Base-by-base conservation (phyloP, 495 filamentous ascomycete genomes). In the Penicillium bovifimosum region DNA sequence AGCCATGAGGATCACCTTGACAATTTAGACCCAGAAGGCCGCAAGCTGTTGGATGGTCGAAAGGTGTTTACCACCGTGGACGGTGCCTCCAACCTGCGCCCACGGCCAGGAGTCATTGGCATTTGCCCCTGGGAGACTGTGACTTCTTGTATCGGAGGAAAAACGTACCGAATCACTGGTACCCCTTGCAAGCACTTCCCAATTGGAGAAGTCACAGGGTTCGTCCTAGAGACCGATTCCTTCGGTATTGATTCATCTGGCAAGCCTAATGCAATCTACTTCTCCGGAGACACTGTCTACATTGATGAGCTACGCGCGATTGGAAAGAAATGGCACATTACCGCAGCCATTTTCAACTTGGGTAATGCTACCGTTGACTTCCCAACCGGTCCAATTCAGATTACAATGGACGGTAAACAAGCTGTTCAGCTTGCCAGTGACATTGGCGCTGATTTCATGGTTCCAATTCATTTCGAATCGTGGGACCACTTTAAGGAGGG, bases 1-100 rank as follows among this genome's bases (percentile, higher is more conserved):
- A 75, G 73, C 60, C 77, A 82, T 50, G 79, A 80, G 61, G 77
- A 80, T 55, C 77, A 82, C 48, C 65, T 68, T 0, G 77, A 81
- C 50, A 82, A 80, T 51, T 67, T 82, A 0, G 77, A 82, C 33
- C 66, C 68, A 16, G 41, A 61, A 9, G 68, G 68, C 11, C 66
- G 68, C 17, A 60, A 53, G 5, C 62, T 79, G 0, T 70, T 82
- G 26, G 63, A 80, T 45, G 77, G 76, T 13, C 73, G 75, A 7
- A 58, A 48, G 4, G 76, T 80, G 7, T 61, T 82, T 9, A 81
- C 78, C 0, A 82, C 78, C 1, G 24, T 64, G 0, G 76, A 80
- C 33, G 76, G 76, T 9, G 70, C 71, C 1, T 64, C 59, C 16
- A 73, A 74, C 24, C 70, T 75, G 2, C 67, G 64, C 8, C 62